These are phyloP conservation scores for Didymosphaeria variabile DNA, from an alignment of 2,329 filamentous ascomycete species.

Conservation along the genomic window DNA sequence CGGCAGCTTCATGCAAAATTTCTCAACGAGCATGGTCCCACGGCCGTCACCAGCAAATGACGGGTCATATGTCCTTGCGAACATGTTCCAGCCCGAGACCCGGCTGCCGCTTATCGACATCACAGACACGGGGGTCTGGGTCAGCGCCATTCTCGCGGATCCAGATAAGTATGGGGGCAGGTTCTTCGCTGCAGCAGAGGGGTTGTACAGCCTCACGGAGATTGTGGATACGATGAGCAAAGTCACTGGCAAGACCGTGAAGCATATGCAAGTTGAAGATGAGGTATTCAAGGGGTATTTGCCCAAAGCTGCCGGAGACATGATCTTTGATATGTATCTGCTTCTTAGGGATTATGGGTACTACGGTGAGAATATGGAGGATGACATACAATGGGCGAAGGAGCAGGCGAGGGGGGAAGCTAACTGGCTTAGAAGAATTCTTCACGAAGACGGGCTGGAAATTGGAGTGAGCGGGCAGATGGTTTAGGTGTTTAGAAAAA, in stretches of 20 bases:
- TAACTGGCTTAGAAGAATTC: slow-evolving; percentile 41
- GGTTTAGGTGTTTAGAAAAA: too few species aligned
- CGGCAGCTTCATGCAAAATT: slow-evolving; percentile 65
- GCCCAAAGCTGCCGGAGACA: slow-evolving; percentile 26
- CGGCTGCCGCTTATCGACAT: slow-evolving; percentile 58
- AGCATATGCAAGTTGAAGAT: slow-evolving; percentile 34
- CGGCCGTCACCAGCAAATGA: slow-evolving; percentile 26
- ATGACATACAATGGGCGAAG: slow-evolving; percentile 37
- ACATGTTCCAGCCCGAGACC: slow-evolving; percentile 21
- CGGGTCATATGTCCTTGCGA: slow-evolving; percentile 36
- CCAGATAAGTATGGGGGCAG: slow-evolving; percentile 56
- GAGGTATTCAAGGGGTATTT: slow-evolving; percentile 38
- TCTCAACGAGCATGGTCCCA: slow-evolving; percentile 33
- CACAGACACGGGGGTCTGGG: slow-evolving; percentile 57
- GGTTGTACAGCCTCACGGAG: slow-evolving; percentile 52
- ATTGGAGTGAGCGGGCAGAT: slow-evolving; percentile 29
- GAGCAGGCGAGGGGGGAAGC: slow-evolving; percentile 33
- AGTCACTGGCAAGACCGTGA: slow-evolving; percentile 52
- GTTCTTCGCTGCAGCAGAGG: slow-evolving; percentile 55
- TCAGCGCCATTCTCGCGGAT: slow-evolving; percentile 54
- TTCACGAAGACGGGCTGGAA: slow-evolving; percentile 29
- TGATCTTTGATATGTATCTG: slow-evolving; percentile 39
- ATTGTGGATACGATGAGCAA: slow-evolving; percentile 52
- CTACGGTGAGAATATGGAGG: slow-evolving; percentile 34
- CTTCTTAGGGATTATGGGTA: slow-evolving; percentile 41